Percentiles rank a stretch among this genome's conserved stretches.
These are phyloP conservation scores for Phytophthora parvispora DNA, from an alignment of 352 stramenopile species.

Conservation along the genomic window DNA sequence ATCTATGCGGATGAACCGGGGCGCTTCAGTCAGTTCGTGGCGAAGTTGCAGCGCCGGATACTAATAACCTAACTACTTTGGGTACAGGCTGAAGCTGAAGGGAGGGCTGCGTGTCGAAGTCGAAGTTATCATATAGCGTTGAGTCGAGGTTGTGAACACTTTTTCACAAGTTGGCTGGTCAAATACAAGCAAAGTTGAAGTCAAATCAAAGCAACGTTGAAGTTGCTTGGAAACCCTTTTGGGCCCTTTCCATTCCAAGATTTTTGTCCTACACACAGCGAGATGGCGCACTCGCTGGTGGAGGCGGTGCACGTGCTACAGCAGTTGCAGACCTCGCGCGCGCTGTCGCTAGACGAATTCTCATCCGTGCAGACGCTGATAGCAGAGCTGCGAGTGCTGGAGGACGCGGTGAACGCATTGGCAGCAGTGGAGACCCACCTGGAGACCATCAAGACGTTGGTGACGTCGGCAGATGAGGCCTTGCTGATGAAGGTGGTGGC, in stretches of 20 bases:
- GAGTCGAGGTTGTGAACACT: too few species aligned
- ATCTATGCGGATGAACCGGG: too few species aligned
- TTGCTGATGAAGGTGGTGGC: background rate
- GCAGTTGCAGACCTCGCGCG: background rate
- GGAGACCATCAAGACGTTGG: background rate
- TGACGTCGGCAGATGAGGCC: background rate
- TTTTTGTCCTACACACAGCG: background rate
- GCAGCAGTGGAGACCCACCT: background rate
- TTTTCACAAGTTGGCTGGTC: background rate
- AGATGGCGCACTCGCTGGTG: background rate
- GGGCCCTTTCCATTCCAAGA: background rate
- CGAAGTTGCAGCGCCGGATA: too few species aligned
- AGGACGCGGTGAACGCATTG: background rate
- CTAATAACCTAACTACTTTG: too few species aligned
- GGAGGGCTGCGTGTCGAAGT: too few species aligned
- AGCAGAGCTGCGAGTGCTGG: background rate
- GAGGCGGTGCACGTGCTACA: background rate
- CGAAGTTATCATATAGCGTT: too few species aligned
- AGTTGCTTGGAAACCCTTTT: background rate
- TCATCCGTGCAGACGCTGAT: background rate
- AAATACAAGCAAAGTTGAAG: background rate
- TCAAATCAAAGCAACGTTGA: background rate
- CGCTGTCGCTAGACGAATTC: background rate
- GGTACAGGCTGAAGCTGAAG: too few species aligned
- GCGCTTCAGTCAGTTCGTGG: too few species aligned